Conservation (phyloP, 2,329 filamentous ascomycete genomes). For the Graphiopsis chlorocephala region DNA sequence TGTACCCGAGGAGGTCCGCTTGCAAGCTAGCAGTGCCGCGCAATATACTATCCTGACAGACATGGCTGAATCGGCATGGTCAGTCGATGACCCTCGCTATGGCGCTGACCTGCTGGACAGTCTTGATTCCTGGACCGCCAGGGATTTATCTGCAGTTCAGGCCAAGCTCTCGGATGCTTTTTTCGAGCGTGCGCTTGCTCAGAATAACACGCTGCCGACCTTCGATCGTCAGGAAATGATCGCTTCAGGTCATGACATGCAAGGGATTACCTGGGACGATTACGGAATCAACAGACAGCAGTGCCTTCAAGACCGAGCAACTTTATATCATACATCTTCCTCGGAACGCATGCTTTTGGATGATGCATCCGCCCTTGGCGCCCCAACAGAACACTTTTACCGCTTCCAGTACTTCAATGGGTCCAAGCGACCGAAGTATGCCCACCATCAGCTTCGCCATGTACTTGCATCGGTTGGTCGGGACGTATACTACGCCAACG, state of each 20-base stretch:
- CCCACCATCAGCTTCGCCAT: slow-evolving; percentile 61
- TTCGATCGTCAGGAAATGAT: not conserved
- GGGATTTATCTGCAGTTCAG: not conserved
- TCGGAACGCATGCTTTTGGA: not conserved
- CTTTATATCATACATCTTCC: not conserved
- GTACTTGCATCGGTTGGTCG: slow-evolving; percentile 53
- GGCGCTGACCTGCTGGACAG: not conserved
- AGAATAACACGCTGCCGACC: not conserved
- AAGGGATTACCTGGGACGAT: slow-evolving; percentile 37
- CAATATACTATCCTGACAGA: slow-evolving; percentile 10
- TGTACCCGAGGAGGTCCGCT: not conserved
- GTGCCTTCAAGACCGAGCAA: not conserved
- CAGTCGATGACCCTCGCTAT: slow-evolving; percentile 11
- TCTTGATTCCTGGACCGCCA: not conserved
- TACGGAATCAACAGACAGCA: slow-evolving; percentile 28
- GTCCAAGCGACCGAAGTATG: slow-evolving; percentile 48
- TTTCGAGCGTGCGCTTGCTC: not conserved
- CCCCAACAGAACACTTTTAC: slow-evolving; percentile 24
- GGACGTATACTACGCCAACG: slow-evolving; percentile 54
- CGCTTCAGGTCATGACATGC: slow-evolving; percentile 16
- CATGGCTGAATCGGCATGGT: slow-evolving; percentile 9
- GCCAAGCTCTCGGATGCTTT: not conserved
- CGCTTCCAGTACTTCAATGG: slow-evolving; percentile 34
- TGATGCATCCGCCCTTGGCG: not conserved
- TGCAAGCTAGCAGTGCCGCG: not conserved